Percentiles rank a stretch among this genome's conserved stretches.
Conservation (phyloP, 768 basidiomycete genomes). For the Lentinula sp. region DNA sequence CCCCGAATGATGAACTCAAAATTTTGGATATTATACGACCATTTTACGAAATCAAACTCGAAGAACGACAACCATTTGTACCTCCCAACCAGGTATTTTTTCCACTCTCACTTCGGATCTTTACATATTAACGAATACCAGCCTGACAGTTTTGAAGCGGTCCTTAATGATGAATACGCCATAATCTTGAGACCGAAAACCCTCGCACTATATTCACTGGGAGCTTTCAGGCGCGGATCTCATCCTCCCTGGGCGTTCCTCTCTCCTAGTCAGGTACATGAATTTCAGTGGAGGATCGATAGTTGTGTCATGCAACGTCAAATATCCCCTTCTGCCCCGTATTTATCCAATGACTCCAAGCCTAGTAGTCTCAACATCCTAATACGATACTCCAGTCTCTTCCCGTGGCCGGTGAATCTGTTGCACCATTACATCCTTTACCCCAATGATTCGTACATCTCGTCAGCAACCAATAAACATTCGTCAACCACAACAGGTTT, state of each 20-base stretch:
- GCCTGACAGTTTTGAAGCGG: constrained; percentile 35
- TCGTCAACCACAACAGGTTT: background rate
- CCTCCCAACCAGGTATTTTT: constrained; percentile 6
- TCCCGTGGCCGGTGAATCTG: constrained; percentile 66
- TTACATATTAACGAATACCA: constrained; percentile 9
- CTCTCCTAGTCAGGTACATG: constrained; percentile 38
- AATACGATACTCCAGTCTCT: constrained; percentile 53
- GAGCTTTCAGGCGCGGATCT: constrained; percentile 17
- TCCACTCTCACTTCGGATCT: background rate
- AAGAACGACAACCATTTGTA: background rate
- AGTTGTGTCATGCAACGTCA: constrained; percentile 35
- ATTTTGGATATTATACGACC: constrained; percentile 5
- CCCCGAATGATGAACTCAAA: constrained; percentile 11
- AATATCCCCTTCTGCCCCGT: constrained; percentile 15
- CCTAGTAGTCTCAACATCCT: constrained; percentile 40
- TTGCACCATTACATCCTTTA: constrained; percentile 56
- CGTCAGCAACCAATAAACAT: background rate
- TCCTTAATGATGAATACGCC: constrained; percentile 36
- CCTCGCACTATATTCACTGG: constrained; percentile 37
- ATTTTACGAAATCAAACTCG: background rate
- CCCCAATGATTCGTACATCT: constrained; percentile 34
- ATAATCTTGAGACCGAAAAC: constrained; percentile 37
- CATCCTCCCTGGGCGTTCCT: constrained; percentile 18
- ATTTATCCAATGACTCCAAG: background rate
- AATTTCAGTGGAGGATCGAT: constrained; percentile 56